These are phyloP conservation scores for Warburgia ugandensis DNA, from an alignment of 164 flowering plant genomes.

Conservation along the genomic window DNA sequence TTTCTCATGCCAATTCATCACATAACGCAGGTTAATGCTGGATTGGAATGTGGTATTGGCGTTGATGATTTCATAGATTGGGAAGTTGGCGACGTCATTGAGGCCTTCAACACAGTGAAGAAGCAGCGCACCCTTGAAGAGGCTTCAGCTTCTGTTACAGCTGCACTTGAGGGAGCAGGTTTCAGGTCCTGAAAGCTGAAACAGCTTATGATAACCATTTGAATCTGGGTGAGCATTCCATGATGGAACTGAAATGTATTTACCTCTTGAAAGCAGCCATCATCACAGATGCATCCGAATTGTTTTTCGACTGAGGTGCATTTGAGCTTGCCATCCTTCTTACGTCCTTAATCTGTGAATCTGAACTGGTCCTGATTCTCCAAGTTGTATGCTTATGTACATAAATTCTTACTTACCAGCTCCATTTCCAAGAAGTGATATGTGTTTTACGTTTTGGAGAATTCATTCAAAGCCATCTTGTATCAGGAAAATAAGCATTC, in stretches of 20 bases:
- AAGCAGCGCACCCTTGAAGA: conserved; percentile 90
- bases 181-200: conserved; percentile 9
- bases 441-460: no score
- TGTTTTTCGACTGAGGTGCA: background rate
- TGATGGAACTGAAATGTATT: conserved; percentile 3
- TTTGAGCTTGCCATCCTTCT: background rate
- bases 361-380: conserved; percentile 7
- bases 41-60: conserved; percentile 87
- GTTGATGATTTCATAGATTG: conserved; percentile 59
- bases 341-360: conserved; percentile 5
- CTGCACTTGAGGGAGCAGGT: conserved; percentile 63
- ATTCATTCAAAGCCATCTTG: no score
- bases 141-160: conserved; percentile 80
- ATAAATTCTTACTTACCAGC: conserved; percentile 9
- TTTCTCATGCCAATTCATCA: no score
- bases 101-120: conserved; percentile 60
- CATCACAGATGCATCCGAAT: background rate
- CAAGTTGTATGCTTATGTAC: conserved; percentile 20
- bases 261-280: conserved; percentile 1
- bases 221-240: background rate
- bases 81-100: conserved; percentile 64
- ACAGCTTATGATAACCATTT: background rate
- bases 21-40: conserved; percentile 56
- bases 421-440: no score
- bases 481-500: no score